phyloP scores from a whole-genome alignment of 1,284 basidiomycete species.

The Takashimella koratensis region DNA sequence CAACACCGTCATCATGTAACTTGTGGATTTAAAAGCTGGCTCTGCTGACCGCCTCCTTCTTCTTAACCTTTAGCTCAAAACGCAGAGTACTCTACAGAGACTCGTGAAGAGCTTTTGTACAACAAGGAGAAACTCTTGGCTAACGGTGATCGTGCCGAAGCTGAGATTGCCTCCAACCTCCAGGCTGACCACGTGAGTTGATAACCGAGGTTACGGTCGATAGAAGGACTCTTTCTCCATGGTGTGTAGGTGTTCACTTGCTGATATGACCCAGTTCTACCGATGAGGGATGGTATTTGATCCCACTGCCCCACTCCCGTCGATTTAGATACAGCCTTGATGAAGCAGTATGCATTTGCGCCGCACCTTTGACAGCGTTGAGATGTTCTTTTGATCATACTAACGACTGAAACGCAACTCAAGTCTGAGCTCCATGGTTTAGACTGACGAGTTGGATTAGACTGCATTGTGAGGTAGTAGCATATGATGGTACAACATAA shows the following conservation, averaged over 20 bases:
- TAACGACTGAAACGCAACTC: neutral
- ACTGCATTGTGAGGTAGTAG: slow-evolving; percentile 6
- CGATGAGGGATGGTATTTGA: too few species aligned
- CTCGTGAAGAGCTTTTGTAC: slow-evolving; percentile 95
- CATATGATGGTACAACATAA: too few species aligned
- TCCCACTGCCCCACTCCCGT: too few species aligned
- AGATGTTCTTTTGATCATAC: neutral
- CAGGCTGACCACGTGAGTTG: slow-evolving; percentile 56
- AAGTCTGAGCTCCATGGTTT: neutral
- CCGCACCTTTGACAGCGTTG: neutral
- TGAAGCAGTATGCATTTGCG: slow-evolving; percentile 5
- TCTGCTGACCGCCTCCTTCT: slow-evolving; percentile 2
- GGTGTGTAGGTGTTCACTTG: neutral
- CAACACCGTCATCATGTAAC: neutral
- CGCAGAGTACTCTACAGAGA: slow-evolving; percentile 94
- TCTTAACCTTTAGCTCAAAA: slow-evolving; percentile 68
- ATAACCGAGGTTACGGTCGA: neutral
- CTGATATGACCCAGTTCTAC: slow-evolving; percentile 2
- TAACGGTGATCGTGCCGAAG: slow-evolving; percentile 93
- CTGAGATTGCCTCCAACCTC: slow-evolving; percentile 92
- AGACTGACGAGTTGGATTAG: neutral
- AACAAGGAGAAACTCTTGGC: slow-evolving; percentile 95
- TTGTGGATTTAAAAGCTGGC: neutral
- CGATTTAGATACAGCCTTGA: slow-evolving; percentile 2
- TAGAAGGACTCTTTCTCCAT: neutral